Base-by-base conservation (phyloP, 1,284 basidiomycete genomes). In the Coniferiporia weirii region DNA sequence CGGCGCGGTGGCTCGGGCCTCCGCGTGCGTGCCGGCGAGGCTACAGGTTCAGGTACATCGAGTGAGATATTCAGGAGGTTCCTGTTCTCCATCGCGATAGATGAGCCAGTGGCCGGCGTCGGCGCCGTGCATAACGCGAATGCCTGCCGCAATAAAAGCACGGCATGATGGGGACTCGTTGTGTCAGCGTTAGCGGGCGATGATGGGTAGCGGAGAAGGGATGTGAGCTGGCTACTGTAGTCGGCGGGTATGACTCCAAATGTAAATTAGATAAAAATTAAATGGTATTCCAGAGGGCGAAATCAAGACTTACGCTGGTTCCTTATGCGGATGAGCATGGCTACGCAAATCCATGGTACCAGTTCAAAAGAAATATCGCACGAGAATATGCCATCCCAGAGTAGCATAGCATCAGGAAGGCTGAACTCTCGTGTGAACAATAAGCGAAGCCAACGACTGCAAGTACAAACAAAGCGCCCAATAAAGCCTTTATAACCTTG, bases 311-410 rank as follows among this genome's bases (percentile, higher is more conserved):
- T 66, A 93, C 92, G 72, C 67, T 89, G 80, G 68, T 93, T 94
- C 47, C 95, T 85, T 66, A 96, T 91, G 50, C 95, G 84, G 59
- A 97, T 81, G 10, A 98, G 80, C 93, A 97, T 95, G 0, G 92
- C 90, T 15, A 96, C 84, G 67, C 91, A 93, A 56, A 95, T 76
- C 85, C 89, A 95, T 56, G 87, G 84, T 1, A 87, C 83, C 35
- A 95, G 73, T 52, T 87, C 82, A 48, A 89, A 75, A 1, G 85
- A 77, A 7, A 84, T 81, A 70, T 93, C 90, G 59, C 85, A 87
- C 0, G 93, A 91, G 69, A 98, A 95, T 6, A 97, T 71, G 0
- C 88, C 92, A 71, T 98, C 95, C 95, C 95, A 97, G 10, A 98
- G 69, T 20, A 83, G 76, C 81, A 93, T 84, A 0, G 91, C 83